Conservation (phyloP, 1,284 basidiomycete genomes). For the Naganishia liquefaciens region DNA sequence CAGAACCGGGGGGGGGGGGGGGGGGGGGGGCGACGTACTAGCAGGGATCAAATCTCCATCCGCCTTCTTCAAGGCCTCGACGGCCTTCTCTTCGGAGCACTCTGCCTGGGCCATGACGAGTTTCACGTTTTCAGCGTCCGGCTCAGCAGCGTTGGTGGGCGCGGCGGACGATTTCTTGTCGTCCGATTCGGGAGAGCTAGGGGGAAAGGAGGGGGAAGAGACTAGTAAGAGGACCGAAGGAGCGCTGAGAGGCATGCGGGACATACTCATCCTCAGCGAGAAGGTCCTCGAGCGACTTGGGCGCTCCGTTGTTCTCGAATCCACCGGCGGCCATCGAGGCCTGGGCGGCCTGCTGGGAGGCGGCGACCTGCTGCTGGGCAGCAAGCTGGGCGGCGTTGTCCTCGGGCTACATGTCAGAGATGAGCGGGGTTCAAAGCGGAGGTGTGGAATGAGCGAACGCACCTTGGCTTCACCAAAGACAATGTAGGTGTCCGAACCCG, state of each 20-base stretch:
- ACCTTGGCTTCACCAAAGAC: conserved; percentile 98
- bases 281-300: conserved; percentile 61
- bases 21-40: conserved; percentile 63
- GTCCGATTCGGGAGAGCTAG: conserved; percentile 64
- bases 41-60: conserved; percentile 91
- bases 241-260: neutral
- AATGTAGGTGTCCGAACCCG: conserved; percentile 96
- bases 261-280: conserved; percentile 59
- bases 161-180: conserved; percentile 61
- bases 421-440: neutral
- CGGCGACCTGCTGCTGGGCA: conserved; percentile 78
- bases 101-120: conserved; percentile 80
- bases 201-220: neutral
- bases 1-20: too few relatives aligned
- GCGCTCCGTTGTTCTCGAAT: conserved; percentile 56
- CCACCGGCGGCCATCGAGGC: conserved; percentile 50
- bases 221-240: neutral
- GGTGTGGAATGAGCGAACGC: conserved; percentile 30
- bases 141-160: conserved; percentile 47
- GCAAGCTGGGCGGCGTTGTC: conserved; percentile 85
- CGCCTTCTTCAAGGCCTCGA: conserved; percentile 80
- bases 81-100: conserved; percentile 84
- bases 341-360: conserved; percentile 52
- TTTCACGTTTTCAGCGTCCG: conserved; percentile 93
- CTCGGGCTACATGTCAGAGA: conserved; percentile 64